Conservation (phyloP, 148 eudicot species). For the Rhododendron mucronatum region DNA sequence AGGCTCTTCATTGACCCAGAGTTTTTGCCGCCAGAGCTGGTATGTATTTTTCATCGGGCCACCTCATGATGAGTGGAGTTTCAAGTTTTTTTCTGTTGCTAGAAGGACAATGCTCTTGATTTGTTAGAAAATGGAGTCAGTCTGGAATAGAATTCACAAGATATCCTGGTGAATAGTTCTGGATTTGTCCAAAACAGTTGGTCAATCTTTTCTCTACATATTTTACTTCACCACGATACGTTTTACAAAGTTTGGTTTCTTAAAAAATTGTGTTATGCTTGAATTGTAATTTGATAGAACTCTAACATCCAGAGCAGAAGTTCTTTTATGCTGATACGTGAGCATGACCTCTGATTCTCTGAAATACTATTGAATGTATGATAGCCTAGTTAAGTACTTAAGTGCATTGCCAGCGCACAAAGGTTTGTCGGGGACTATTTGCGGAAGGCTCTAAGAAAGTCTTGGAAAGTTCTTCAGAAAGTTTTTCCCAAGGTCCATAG, state of each 20-base stretch:
- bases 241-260: neutral
- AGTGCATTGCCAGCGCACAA: neutral
- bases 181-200: neutral
- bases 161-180: neutral
- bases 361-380: neutral
- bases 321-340: neutral
- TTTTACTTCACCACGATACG: neutral
- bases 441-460: neutral
- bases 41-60: conserved; percentile 13
- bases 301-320: neutral
- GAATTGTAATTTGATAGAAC: neutral
- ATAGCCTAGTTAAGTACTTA: neutral
- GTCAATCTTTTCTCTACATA: neutral
- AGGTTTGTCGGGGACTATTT: neutral
- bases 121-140: neutral
- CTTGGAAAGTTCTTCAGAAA: neutral
- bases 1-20: conserved; percentile 76
- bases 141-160: neutral
- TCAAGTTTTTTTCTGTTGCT: neutral
- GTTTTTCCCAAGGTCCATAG: neutral
- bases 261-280: too few species aligned
- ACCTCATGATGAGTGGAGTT: neutral
- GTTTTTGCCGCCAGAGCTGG: conserved; percentile 63
- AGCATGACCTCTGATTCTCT: neutral
- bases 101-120: neutral